Conservation (phyloP, 2,329 filamentous ascomycete species). For the Drechslerella dactyloides region DNA sequence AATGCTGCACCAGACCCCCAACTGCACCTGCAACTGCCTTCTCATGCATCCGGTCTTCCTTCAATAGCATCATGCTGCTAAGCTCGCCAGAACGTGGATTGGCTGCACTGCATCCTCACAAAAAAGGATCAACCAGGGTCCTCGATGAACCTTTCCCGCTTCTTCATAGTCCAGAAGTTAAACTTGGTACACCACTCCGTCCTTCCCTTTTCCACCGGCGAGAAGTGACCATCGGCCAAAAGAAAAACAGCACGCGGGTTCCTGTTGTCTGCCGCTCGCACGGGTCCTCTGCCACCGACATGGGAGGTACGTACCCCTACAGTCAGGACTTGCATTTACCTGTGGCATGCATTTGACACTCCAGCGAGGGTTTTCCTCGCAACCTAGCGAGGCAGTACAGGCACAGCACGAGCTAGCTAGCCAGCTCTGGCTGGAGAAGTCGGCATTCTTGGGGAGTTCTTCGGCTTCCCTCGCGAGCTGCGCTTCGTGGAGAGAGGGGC, state of each 20-base stretch:
- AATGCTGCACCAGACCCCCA: neutral
- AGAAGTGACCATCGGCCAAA: neutral
- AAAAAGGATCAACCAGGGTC: slow-evolving; percentile 50
- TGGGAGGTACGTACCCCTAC: slow-evolving; percentile 37
- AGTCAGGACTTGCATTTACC: slow-evolving; percentile 10
- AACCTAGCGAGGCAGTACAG: slow-evolving; percentile 18
- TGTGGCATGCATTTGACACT: no score
- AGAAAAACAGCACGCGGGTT: slow-evolving; percentile 44
- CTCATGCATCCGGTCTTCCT: neutral
- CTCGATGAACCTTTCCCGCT: slow-evolving; percentile 50
- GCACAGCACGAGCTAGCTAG: neutral
- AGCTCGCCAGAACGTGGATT: slow-evolving; percentile 49
- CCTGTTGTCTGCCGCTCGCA: slow-evolving; percentile 41
- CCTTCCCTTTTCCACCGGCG: slow-evolving; percentile 1
- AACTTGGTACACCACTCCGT: slow-evolving; percentile 45
- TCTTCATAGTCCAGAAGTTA: slow-evolving; percentile 49
- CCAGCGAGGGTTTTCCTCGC: no score
- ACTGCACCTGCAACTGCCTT: neutral
- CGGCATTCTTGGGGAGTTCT: slow-evolving; percentile 29
- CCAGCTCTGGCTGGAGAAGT: slow-evolving; percentile 1
- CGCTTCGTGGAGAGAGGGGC: slow-evolving; percentile 25
- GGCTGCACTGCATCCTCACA: slow-evolving; percentile 28
- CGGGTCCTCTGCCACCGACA: slow-evolving; percentile 48
- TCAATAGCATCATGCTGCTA: slow-evolving; percentile 28
- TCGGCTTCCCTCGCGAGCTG: slow-evolving; percentile 34